Evolutionary conservation across 768 basidiomycete genomes (phyloP).

Genomic region (Kwoniella botswanensis): DNA sequence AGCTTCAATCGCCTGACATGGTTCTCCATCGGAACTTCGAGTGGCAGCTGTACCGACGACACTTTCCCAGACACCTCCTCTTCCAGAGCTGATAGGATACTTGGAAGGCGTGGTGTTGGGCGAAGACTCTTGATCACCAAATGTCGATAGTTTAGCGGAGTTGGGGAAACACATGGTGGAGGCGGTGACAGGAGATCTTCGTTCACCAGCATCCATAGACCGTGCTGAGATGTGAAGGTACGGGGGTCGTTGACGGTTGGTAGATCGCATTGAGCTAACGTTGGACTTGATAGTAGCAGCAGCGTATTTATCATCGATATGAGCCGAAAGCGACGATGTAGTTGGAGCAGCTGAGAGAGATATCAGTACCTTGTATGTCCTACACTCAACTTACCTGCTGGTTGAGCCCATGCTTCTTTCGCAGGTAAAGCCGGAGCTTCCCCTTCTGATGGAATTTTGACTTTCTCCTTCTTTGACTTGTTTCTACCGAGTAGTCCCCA

Average conservation of each 20-base stretch:
- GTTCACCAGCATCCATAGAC: conserved; percentile 9
- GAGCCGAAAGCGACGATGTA: conserved; percentile 9
- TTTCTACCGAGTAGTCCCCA: conserved; percentile 44
- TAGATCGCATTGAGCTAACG: conserved; percentile 4
- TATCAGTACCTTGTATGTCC: too few relatives aligned
- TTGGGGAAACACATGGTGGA: conserved; percentile 8
- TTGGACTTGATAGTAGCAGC: conserved; percentile 24
- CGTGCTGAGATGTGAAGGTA: conserved; percentile 30
- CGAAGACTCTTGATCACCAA: conserved; percentile 2
- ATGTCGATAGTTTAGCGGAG: conserved; percentile 8
- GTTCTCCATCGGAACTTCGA: conserved; percentile 11
- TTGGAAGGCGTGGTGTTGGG: conserved; percentile 5
- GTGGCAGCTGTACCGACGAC: conserved; percentile 21
- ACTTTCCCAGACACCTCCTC: conserved; percentile 30
- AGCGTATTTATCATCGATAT: conserved; percentile 27
- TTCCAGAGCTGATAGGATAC: conserved; percentile 18
- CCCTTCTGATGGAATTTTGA: neutral
- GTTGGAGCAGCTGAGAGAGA: neutral
- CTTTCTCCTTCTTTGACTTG: conserved; percentile 32
- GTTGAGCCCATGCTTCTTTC: conserved; percentile 7
- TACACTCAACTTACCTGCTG: conserved; percentile 1
- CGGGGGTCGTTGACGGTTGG: conserved; percentile 9
- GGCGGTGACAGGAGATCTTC: neutral
- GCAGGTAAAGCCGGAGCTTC: neutral
- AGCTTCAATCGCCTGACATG: conserved; percentile 23